Percentiles rank a stretch among this genome's conserved stretches.
These are phyloP conservation scores for Botrytis pseudocinerea DNA, from an alignment of 2,329 filamentous ascomycete genomes.

Conservation along the genomic window DNA sequence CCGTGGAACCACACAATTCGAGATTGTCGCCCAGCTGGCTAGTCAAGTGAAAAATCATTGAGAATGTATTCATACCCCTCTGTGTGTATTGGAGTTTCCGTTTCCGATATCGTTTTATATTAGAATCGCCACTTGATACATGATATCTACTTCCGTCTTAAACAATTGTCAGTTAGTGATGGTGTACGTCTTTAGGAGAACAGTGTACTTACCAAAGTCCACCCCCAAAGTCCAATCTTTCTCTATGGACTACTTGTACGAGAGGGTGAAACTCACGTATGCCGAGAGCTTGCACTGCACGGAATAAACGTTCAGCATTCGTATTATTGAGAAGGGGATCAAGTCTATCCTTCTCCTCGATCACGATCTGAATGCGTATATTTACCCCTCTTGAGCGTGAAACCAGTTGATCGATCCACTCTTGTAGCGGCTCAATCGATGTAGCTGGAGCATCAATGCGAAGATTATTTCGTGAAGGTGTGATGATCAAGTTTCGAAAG, in stretches of 20 bases:
- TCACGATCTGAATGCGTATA: not conserved
- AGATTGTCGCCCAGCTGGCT: not conserved
- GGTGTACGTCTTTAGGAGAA: not conserved
- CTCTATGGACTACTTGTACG: not conserved
- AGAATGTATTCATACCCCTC: not conserved
- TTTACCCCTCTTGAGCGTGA: not conserved
- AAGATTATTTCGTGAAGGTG: not conserved
- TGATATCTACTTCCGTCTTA: not conserved
- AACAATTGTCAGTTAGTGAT: not conserved
- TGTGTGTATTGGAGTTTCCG: not conserved
- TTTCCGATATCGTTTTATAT: not conserved
- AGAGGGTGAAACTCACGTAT: not conserved
- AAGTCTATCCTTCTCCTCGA: not conserved
- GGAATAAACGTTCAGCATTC: not conserved
- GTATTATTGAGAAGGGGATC: fast-evolving
- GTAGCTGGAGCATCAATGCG: fast-evolving
- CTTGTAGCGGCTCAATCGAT: not conserved
- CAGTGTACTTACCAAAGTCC: not conserved
- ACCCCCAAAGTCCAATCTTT: not conserved
- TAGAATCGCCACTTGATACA: not conserved
- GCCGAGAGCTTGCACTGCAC: not conserved
- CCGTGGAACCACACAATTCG: not conserved
- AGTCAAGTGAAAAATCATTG: not conserved
- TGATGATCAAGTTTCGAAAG: not conserved
- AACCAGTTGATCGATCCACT: not conserved